Base-by-base conservation (phyloP, 2,329 filamentous ascomycete species). In the Escovopsis sp. region DNA sequence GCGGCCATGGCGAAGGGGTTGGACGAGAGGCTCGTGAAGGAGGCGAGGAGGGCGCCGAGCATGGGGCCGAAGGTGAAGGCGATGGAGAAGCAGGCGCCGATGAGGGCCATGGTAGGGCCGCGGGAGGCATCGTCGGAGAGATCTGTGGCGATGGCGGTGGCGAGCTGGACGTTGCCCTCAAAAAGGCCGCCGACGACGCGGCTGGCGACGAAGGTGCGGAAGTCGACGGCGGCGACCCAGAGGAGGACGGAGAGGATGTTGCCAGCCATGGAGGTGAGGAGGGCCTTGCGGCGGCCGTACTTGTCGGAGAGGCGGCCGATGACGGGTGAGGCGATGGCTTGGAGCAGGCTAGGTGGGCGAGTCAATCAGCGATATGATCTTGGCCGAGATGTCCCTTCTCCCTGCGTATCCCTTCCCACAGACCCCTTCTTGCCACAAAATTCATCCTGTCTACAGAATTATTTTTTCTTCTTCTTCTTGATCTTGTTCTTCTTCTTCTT, bases 11-110 rank as follows among this genome's bases (percentile, higher is more conserved):
- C 88, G 56, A 98, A 98, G 0, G 90, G 90, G 53, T 98, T 98
- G 18, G 79, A 79, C 3, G 79, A 75, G 17, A 96, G 79, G 5
- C 75, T 74, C 12, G 75, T 74, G 41, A 94, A 75, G 35, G 72
- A 79, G 43, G 83, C 80, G 16, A 98, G 65, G 54, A 76, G 88
- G 2, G 90, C 90, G 40, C 90, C 90, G 7, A 98, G 69, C 9
- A 86, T 86, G 0, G 90, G 90, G 0, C 90, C 90, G 53, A 94
- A 92, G 1, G 90, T 98, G 54, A 98, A 98, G 14, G 90, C 90
- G 46, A 98, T 78, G 41, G 84, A 93, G 62, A 98, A 98, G 62
- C 90, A 96, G 12, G 82, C 87, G 39, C 90, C 90, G 19, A 98
- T 88, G 36, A 98, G 68, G 7, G 90, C 90, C 85, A 98, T 94